These are phyloP conservation scores for Ceratobasidium papillatum DNA, from an alignment of 1,284 basidiomycete genomes.

Conservation along the genomic window DNA sequence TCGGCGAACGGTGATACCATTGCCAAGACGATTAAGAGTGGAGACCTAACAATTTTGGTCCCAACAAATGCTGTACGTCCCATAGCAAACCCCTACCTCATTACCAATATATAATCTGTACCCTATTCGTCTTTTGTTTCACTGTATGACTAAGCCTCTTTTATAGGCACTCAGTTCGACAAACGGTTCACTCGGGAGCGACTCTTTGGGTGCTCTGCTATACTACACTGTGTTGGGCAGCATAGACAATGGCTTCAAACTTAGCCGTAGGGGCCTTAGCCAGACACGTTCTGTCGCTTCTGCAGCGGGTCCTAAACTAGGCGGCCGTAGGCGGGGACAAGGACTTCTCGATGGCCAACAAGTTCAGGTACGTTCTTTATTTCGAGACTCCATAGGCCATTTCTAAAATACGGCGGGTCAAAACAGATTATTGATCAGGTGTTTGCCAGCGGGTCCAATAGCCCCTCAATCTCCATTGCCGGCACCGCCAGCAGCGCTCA, in stretches of 20 bases:
- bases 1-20: too few relatives aligned
- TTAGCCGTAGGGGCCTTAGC: neutral
- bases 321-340: neutral
- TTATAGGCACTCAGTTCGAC: neutral
- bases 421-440: conserved; percentile 5
- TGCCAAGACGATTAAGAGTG: too few relatives aligned
- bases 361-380: neutral
- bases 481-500: neutral
- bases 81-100: too few relatives aligned
- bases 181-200: neutral
- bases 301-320: neutral
- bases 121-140: neutral
- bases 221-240: conserved; percentile 4
- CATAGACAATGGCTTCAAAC: neutral
- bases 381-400: neutral
- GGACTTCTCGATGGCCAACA: neutral
- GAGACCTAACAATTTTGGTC: too few relatives aligned
- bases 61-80: too few relatives aligned
- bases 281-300: neutral
- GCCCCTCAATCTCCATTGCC: neutral
- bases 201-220: neutral
- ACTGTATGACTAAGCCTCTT: neutral
- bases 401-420: too few relatives aligned
- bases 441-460: neutral
- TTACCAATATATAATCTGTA: too few relatives aligned